Base-by-base conservation (phyloP, 2,329 filamentous ascomycete genomes). In the Ceratocystis cacaofunesta region DNA sequence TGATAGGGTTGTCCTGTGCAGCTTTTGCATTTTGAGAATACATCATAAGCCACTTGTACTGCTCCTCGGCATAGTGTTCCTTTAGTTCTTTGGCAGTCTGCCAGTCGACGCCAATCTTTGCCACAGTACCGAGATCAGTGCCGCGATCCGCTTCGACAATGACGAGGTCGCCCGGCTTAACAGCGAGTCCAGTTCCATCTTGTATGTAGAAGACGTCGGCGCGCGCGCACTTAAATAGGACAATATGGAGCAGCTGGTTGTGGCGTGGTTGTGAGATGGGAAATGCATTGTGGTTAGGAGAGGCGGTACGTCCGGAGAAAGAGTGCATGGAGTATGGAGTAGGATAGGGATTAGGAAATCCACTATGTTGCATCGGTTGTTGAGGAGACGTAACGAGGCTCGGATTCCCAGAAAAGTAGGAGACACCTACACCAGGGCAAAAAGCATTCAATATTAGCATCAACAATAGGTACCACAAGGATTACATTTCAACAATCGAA, bases 11-110 rank as follows among this genome's bases (percentile, higher is more conserved):
- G 68, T 86, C 85, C 65, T 85, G 80, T 25, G 80, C 81, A 25
- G 80, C 82, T 44, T 82, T 82, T 6, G 84, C 89, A 72, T 85
- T 89, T 73, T 91, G 87, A 1, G 91, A 96, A 75, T 96, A 99
- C 89, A 97, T 94, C 88, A 97, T 96, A 64, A 99, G 81, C 90
- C 92, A 97, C 72, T 91, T 92, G 77, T 96, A 96, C 74, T 99
- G 94, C 73, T 97, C 91, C 73, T 96, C 90, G 1, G 89, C 89
- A 70, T 92, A 95, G 70, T 94, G 87, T 70, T 95, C 90, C 74
- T 96, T 96, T 69, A 91, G 78, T 61, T 94, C 88, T 72, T 94
- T 92, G 7, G 94, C 94, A 63, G 87, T 84, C 69, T 91, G 87
- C 82, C 91, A 91, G 68, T 90, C 89, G 48, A 97, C 85, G 70